These are phyloP conservation scores for Trametes versicolor DNA, from an alignment of 1,284 basidiomycete species.

Conservation along the genomic window DNA sequence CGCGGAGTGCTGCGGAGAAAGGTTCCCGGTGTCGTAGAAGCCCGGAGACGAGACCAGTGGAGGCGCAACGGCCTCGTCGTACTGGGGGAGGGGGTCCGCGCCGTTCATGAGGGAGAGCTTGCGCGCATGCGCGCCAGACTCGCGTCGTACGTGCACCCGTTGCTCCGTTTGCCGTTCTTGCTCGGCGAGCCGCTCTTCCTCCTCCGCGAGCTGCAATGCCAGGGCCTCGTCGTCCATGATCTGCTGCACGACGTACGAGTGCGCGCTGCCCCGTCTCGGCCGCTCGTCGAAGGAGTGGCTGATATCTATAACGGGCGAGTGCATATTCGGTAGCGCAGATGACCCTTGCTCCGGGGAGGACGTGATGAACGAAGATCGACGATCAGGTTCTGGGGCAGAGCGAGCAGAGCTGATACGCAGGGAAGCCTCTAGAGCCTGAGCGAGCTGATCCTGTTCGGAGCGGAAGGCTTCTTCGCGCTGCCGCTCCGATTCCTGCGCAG, in stretches of 20 bases:
- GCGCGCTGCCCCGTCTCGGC: conserved; percentile 4
- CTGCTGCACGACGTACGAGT: conserved; percentile 31
- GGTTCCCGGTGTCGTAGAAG: conserved; percentile 17
- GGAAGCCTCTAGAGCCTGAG: conserved; percentile 71
- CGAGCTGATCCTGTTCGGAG: conserved; percentile 71
- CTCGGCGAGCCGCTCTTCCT: conserved; percentile 40
- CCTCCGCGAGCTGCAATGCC: conserved; percentile 46
- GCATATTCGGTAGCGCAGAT: conserved; percentile 7
- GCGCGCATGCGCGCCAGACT: neutral
- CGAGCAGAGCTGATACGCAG: conserved; percentile 39
- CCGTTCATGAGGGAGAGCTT: conserved; percentile 1
- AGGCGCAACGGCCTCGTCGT: conserved; percentile 29
- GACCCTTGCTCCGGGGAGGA: conserved; percentile 31
- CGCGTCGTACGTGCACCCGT: neutral
- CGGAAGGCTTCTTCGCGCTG: conserved; percentile 46
- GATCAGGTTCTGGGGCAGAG: conserved; percentile 11
- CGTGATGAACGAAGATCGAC: conserved; percentile 18
- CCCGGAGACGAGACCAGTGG: conserved; percentile 17
- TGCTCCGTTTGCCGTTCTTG: conserved; percentile 18
- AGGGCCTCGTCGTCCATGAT: conserved; percentile 50
- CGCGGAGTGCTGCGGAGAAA: conserved; percentile 6
- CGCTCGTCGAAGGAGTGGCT: neutral
- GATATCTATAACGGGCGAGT: conserved; percentile 19
- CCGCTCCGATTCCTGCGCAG: conserved; percentile 57
- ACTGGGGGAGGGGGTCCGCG: conserved; percentile 28